Percentiles rank a stretch among this genome's conserved stretches.
Evolutionary conservation across 495 filamentous ascomycete genomes (phyloP).

Genomic region (Aspergillus sparsus): DNA sequence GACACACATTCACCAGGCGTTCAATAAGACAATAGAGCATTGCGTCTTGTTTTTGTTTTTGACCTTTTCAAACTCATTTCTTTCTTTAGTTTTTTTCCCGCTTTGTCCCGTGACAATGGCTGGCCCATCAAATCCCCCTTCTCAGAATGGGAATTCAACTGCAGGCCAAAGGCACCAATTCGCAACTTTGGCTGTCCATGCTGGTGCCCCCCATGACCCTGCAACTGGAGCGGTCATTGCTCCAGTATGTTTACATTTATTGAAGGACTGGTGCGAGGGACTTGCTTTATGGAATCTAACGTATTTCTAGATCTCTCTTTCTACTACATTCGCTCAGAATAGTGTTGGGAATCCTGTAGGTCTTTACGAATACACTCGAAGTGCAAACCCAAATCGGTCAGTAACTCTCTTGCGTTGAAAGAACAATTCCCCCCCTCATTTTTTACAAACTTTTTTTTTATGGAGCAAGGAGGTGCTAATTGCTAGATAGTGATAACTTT

Average conservation of each 20-base stretch:
- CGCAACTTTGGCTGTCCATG: constrained; percentile 92
- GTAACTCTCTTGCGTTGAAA: constrained; percentile 3
- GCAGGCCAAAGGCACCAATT: constrained; percentile 63
- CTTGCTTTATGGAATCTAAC: constrained; percentile 21
- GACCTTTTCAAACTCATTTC: background rate
- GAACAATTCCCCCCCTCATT: no score
- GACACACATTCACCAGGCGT: background rate
- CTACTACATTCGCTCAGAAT: constrained; percentile 89
- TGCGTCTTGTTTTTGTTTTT: background rate
- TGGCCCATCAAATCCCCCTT: constrained; percentile 19
- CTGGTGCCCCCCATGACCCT: constrained; percentile 86
- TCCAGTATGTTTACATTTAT: constrained; percentile 51
- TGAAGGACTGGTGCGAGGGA: background rate
- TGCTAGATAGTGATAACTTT: constrained; percentile 72
- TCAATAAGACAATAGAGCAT: background rate
- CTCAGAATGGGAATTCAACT: constrained; percentile 28
- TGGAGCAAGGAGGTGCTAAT: constrained; percentile 14
- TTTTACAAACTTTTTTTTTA: background rate
- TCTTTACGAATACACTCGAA: constrained; percentile 84
- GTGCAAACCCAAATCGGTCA: constrained; percentile 86
- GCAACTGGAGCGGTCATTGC: constrained; percentile 93
- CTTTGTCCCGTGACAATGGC: constrained; percentile 25
- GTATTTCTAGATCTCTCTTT: constrained; percentile 74
- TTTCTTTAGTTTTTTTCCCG: constrained; percentile 5
- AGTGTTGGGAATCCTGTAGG: constrained; percentile 84